phyloP scores from a whole-genome alignment of 2,329 filamentous ascomycete species.

The Exophiala aquamarina region DNA sequence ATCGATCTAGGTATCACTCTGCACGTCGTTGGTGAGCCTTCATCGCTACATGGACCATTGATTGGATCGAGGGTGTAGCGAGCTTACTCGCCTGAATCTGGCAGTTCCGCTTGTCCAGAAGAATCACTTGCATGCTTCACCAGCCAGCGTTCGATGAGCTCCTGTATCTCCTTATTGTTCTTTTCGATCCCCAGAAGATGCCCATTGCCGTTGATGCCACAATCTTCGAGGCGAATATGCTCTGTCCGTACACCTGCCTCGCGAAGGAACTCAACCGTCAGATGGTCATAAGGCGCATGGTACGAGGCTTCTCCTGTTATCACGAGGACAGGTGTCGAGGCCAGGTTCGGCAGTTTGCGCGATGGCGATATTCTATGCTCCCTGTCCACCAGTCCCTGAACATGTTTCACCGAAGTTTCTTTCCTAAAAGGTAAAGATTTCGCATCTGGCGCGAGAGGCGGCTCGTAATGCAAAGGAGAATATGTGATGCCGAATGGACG shows the following conservation, averaged over 20 bases:
- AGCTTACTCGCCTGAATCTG: too few relatives aligned
- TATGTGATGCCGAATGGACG: constrained; percentile 49
- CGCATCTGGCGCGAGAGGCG: constrained; percentile 42
- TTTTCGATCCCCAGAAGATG: constrained; percentile 35
- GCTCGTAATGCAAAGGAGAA: constrained; percentile 50
- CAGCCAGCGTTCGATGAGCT: constrained; percentile 8
- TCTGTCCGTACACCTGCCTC: constrained; percentile 52
- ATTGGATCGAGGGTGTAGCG: too few relatives aligned
- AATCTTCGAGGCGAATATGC: constrained; percentile 46
- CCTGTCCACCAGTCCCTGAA: constrained; percentile 1
- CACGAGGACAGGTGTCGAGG: constrained; percentile 49
- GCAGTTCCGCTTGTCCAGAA: too few relatives aligned
- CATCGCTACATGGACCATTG: too few relatives aligned
- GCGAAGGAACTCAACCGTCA: constrained; percentile 51
- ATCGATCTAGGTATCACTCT: too few relatives aligned
- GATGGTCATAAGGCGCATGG: constrained; percentile 57
- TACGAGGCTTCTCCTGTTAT: constrained; percentile 55
- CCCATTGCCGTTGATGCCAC: constrained; percentile 54
- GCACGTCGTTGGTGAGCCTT: too few relatives aligned
- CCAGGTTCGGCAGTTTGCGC: constrained; percentile 40
- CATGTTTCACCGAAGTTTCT: background rate
- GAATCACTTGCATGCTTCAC: background rate
- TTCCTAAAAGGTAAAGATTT: constrained; percentile 24
- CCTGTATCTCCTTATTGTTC: constrained; percentile 17
- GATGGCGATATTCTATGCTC: constrained; percentile 36